Percentiles rank a stretch among this genome's conserved stretches.
These are phyloP conservation scores for Groenewaldozyma auringiensis DNA, from an alignment of 1,139 yeast species.

Conservation along the genomic window DNA sequence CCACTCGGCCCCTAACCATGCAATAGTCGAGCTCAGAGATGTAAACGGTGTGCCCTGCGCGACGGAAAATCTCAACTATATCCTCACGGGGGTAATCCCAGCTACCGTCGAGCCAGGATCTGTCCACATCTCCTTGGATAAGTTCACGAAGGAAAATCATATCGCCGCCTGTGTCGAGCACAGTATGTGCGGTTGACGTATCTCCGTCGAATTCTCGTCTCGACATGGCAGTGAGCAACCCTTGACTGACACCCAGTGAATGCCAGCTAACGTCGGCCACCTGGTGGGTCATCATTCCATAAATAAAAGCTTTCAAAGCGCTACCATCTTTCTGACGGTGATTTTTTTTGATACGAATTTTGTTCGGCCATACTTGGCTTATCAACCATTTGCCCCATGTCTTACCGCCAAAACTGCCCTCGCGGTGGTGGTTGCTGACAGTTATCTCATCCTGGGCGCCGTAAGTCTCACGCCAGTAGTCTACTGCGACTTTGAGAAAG, in stretches of 20 bases:
- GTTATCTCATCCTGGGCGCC: neutral
- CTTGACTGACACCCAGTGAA: slow-evolving; percentile 45
- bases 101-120: slow-evolving; percentile 28
- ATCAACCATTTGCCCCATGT: neutral
- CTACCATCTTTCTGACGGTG: neutral
- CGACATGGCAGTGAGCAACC: slow-evolving; percentile 42
- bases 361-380: neutral
- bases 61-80: slow-evolving; percentile 31
- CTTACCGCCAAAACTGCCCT: neutral
- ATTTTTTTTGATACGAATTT: neutral
- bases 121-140: slow-evolving; percentile 25
- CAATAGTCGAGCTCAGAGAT: slow-evolving; percentile 35
- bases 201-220: slow-evolving; percentile 45
- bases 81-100: slow-evolving; percentile 43
- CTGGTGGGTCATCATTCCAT: slow-evolving; percentile 51
- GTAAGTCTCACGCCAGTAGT: slow-evolving; percentile 34
- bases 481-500: slow-evolving; percentile 40
- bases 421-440: neutral
- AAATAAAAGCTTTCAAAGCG: slow-evolving; percentile 42
- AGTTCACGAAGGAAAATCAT: slow-evolving; percentile 38
- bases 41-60: slow-evolving; percentile 30
- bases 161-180: slow-evolving; percentile 54
- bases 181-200: slow-evolving; percentile 40
- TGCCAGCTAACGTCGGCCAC: slow-evolving; percentile 59
- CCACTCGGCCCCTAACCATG: slow-evolving; percentile 45